Base-by-base conservation (phyloP, 805 yeast genomes). In the Peterozyma xylosa region DNA sequence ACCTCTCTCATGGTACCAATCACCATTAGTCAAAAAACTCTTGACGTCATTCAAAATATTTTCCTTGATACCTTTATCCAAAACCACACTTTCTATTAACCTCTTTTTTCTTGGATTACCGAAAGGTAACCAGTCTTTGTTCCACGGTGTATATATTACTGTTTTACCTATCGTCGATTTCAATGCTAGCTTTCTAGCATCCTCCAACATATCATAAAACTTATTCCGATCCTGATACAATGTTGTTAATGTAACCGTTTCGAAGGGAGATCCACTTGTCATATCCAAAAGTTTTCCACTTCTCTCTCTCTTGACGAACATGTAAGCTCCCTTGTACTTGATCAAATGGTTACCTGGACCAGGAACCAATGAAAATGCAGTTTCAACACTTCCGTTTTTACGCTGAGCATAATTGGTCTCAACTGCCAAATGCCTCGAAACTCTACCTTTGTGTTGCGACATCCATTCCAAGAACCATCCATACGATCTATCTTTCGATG, bases 71-170 rank as follows among this genome's bases (percentile, higher is more conserved):
- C 86, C 89, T 18, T 72, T 61, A 60, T 89, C 98, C 42, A 93
- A 67, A 21, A 93, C 80, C 13, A 93, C 99, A 7, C 95, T 85
- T 3, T 85, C 91, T 34, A 91, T 64, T 27, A 83, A 64, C 53
- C 99, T 72, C 64, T 91, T 91, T 54, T 81, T 82, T 49, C 96
- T 74, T 1, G 99, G 98, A 58, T 82, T 90, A 2, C 99, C 99
- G 68, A 93, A 93, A 4, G 96, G 96, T 56, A 98, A 73, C 99
- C 99, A 93, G 57, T 93, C 99, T 29, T 96, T 96, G 1, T 98
- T 99, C 87, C 93, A 91, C 10, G 96, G 85, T 3, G 96, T 87
- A 61, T 77, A 93, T 5, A 93, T 66, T 7, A 93, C 98, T 0
- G 98, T 93, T 57, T 89, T 91, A 7, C 99, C 98, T 57, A 88